These are phyloP conservation scores for Shiraia bambusicola DNA, from an alignment of 2,329 filamentous ascomycete species.

Conservation along the genomic window DNA sequence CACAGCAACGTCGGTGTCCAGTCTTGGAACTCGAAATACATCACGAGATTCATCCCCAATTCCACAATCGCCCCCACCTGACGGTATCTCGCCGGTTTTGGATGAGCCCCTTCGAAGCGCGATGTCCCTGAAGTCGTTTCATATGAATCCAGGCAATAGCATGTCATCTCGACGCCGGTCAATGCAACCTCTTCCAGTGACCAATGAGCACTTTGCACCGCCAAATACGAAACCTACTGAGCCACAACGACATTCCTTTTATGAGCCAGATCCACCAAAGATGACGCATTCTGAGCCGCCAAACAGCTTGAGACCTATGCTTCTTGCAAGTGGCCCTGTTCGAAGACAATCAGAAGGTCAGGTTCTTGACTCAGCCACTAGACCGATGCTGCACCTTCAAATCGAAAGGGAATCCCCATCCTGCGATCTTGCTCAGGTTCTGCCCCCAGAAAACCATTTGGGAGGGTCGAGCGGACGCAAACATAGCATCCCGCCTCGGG, in stretches of 20 bases:
- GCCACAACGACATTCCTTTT: conserved; percentile 36
- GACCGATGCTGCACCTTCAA: conserved; percentile 1
- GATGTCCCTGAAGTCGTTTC: conserved; percentile 42
- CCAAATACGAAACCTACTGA: conserved; percentile 16
- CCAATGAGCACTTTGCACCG: conserved; percentile 35
- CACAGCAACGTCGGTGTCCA: conserved; percentile 37
- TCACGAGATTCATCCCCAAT: conserved; percentile 41
- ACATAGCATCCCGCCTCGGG: conserved; percentile 29
- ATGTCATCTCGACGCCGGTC: conserved; percentile 39
- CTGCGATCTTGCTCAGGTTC: conserved; percentile 1
- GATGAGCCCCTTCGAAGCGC: conserved; percentile 38
- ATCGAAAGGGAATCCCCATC: conserved; percentile 4
- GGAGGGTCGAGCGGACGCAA: conserved; percentile 27
- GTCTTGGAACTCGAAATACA: conserved; percentile 34
- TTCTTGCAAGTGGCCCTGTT: no score
- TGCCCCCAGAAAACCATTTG: conserved; percentile 20
- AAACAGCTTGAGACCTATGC: conserved; percentile 1
- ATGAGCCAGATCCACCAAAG: conserved; percentile 30
- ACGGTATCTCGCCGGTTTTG: conserved; percentile 21
- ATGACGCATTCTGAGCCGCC: conserved; percentile 12
- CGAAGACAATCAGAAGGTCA: no score
- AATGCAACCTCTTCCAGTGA: conserved; percentile 42
- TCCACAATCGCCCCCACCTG: conserved; percentile 37
- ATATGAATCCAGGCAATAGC: conserved; percentile 39
- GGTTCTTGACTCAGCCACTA: no score